Base-by-base conservation (phyloP, 2,329 filamentous ascomycete species). In the Colletotrichum neosansevieriae region DNA sequence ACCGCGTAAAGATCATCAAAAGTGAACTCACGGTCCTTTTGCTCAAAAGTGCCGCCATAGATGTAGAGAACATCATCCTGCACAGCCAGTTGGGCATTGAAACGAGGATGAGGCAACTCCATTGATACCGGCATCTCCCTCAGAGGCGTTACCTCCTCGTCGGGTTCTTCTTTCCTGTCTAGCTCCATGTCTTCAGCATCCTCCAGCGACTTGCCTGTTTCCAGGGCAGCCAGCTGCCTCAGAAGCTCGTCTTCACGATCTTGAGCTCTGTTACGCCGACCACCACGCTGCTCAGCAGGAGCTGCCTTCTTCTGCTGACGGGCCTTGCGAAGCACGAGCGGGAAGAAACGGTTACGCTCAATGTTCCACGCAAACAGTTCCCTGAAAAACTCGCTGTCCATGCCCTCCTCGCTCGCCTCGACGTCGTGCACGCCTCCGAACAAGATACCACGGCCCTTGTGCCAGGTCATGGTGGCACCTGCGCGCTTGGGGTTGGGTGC, bases 361-460 rank as follows among this genome's bases (percentile, higher is more conserved):
- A 97, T 90, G 76, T 97, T 98, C 93, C 94, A 98, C 5, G 94
- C 92, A 75, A 92, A 97, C 24, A 98, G 81, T 63, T 91, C 88
- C 74, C 98, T 95, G 83, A 98, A 99, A 80, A 99, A 99, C 78
- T 98, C 94, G 76, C 93, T 97, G 62, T 99, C 95, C 72, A 99
- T 97, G 3, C 93, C 94, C 78, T 99, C 96, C 77, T 97, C 94
- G 71, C 89, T 95, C 76, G 94, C 88, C 78, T 97, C 94, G 0
- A 97, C 92, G 73, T 97, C 94, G 74, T 98, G 94, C 4, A 99
- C 96, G 59, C 96, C 96, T 50, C 96, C 96, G 77, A 98, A 98
- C 74, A 94, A 82, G 65, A 99, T 95, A 1, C 96, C 96, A 69
- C 96, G 89, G 0, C 95, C 94, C 79, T 95, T 96, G 81, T 99